These are phyloP conservation scores for Sporothrix humicola DNA, from an alignment of 2,329 filamentous ascomycete genomes.

Conservation along the genomic window DNA sequence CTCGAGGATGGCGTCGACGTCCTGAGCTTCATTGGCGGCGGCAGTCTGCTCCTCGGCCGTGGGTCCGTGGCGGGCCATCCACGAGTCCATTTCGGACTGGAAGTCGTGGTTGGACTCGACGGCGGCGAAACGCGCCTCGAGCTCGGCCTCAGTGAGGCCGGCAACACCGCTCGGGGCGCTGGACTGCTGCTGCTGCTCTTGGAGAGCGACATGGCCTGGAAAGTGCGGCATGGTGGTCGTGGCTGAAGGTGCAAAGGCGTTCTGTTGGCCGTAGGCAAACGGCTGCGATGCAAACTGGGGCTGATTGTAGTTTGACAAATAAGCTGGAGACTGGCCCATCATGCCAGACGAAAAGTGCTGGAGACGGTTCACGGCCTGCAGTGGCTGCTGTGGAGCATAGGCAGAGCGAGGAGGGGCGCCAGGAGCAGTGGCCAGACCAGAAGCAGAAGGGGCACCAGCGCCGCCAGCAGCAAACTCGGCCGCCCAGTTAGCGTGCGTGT, in stretches of 20 bases:
- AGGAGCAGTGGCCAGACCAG: neutral
- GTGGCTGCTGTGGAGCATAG: conserved; percentile 22
- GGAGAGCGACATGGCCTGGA: too few relatives aligned
- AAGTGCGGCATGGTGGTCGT: neutral
- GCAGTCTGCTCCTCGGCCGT: conserved; percentile 34
- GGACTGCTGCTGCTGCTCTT: too few relatives aligned
- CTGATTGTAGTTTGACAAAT: neutral
- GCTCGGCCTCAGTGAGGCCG: conserved; percentile 34
- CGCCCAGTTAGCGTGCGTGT: conserved; percentile 30
- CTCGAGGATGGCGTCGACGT: conserved; percentile 41
- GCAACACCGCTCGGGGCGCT: conserved; percentile 26
- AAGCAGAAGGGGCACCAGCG: neutral
- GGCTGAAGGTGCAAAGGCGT: neutral
- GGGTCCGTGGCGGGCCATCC: conserved; percentile 45
- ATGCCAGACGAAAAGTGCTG: conserved; percentile 33
- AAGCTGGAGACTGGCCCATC: neutral
- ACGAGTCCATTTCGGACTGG: conserved; percentile 42
- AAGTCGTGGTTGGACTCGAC: conserved; percentile 38
- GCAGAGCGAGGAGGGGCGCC: neutral
- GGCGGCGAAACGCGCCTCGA: conserved; percentile 38
- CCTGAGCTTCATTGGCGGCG: conserved; percentile 29
- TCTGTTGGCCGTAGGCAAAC: neutral
- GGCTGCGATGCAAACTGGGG: neutral
- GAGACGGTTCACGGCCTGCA: conserved; percentile 30
- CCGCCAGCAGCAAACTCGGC: conserved; percentile 33